A percentile compares a stretch with the other conserved stretches of the same genome.
phyloP scores from a whole-genome alignment of 305 asterid genomes.

The Rubia tinctorum region DNA sequence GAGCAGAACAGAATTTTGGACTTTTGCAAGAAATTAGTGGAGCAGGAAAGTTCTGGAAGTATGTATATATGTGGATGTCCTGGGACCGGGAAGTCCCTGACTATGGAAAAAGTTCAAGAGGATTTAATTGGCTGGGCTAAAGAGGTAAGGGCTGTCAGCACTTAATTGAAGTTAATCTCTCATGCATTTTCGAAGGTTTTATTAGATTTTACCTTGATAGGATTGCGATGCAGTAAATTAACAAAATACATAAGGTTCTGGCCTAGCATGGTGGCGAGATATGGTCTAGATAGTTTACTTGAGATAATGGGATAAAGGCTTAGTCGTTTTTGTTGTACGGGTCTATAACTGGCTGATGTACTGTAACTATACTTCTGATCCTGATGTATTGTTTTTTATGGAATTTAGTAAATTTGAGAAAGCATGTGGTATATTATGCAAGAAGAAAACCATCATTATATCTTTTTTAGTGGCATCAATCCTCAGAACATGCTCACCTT shows the following conservation, averaged over 20 bases:
- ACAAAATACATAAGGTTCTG: too few relatives aligned
- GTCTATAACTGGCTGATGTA: neutral
- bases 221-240: too few relatives aligned
- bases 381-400: neutral
- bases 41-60: slow-evolving; percentile 76
- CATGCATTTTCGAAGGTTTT: neutral
- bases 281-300: neutral
- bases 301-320: neutral
- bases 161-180: neutral
- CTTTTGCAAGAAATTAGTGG: slow-evolving; percentile 70
- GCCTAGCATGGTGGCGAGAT: neutral
- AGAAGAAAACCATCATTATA: neutral
- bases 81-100: slow-evolving; percentile 94
- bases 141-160: slow-evolving; percentile 43
- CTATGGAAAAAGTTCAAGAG: slow-evolving; percentile 67
- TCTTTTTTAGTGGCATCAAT: neutral
- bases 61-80: slow-evolving; percentile 92
- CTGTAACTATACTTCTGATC: neutral
- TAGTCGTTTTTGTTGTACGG: neutral
- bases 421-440: slow-evolving; percentile 1
- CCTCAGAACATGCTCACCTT: neutral
- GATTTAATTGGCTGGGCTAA: slow-evolving; percentile 67
- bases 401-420: neutral
- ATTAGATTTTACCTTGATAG: neutral
- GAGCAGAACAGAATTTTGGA: slow-evolving; percentile 67